Conservation (phyloP, 2,329 filamentous ascomycete genomes). For the Massarina eburnea region DNA sequence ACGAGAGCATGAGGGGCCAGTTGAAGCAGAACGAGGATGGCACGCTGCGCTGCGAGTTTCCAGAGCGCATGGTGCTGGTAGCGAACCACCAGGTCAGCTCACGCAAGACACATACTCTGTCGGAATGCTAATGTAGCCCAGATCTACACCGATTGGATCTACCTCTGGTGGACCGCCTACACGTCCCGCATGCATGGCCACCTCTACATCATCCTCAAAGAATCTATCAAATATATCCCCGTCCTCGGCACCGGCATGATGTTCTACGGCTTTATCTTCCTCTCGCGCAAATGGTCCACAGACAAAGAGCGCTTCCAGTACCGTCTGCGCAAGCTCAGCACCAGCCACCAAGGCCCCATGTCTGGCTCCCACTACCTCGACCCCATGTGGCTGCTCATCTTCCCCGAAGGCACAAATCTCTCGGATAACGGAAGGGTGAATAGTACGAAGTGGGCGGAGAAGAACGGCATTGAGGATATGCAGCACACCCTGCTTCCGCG, state of each 20-base stretch:
- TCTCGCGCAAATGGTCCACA: slow-evolving; percentile 85
- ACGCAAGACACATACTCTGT: not conserved
- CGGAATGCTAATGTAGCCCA: slow-evolving; percentile 21
- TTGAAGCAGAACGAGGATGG: slow-evolving; percentile 69
- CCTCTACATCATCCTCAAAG: slow-evolving; percentile 87
- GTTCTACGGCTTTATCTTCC: slow-evolving; percentile 87
- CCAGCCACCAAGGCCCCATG: slow-evolving; percentile 41
- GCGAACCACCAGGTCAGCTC: slow-evolving; percentile 72
- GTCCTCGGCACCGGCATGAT: slow-evolving; percentile 80
- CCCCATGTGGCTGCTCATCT: slow-evolving; percentile 89
- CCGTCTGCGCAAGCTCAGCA: slow-evolving; percentile 71
- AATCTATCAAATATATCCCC: slow-evolving; percentile 82
- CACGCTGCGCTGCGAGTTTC: slow-evolving; percentile 73
- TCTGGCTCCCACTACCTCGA: slow-evolving; percentile 55
- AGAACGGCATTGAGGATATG: slow-evolving; percentile 68
- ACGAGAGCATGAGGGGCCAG: slow-evolving; percentile 75
- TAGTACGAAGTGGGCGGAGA: slow-evolving; percentile 75
- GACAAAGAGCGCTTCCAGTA: slow-evolving; percentile 75
- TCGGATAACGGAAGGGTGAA: slow-evolving; percentile 70
- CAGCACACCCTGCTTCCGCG: slow-evolving; percentile 74
- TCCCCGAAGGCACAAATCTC: slow-evolving; percentile 84
- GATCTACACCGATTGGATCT: slow-evolving; percentile 89
- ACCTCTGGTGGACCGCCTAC: slow-evolving; percentile 91
- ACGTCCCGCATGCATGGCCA: slow-evolving; percentile 79
- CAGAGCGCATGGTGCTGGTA: slow-evolving; percentile 77